Evolutionary conservation across 441 rosid species (phyloP), one percentile per base, ranked within the genome.

Genomic region (Daphne laureola): DNA sequence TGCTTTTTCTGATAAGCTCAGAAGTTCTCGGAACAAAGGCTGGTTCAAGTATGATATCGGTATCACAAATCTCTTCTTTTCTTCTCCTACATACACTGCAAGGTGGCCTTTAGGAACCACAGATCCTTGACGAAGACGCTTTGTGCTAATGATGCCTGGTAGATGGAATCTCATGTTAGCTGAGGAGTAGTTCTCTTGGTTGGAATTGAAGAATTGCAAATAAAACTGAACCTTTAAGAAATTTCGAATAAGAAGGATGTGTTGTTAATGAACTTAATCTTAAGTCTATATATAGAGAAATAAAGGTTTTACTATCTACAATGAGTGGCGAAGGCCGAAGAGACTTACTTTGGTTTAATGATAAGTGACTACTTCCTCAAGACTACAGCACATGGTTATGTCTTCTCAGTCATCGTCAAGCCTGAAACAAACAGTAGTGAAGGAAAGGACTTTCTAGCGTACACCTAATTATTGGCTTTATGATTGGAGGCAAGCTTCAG

Each of bases 71-170:
- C 51, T 18, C 53, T 72, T 75, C 63, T 58, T 61, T 0, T 8
- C 41, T 16, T 74, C 64, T 13, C 79, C 79, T 2, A 74, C 55
- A 13, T 72, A 72, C 0, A 71, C 71, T 1, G 68, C 75, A 13
- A 69, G 26, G 25, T 36, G 51, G 2, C 79, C 77, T 61, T 62
- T 74, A 0, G 67, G 72, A 1, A 63, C 59, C 43, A 38, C 59
- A 54, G 40, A 47, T 16, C 15, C 45, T 5, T 21, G 45, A 8
- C 63, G 27, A 23, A 61, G 40, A 8, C 54, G 53, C 57, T 69
- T 74, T 17, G 64, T 55, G 16, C 53, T 54, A 48, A 62, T 27
- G 13, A 63, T 45, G 14, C 44, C 15, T 4, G 61, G 69, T 5
- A 69, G 25, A 7, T 60, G 54, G 26, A 57, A 52, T n/a, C 60